phyloP scores from a whole-genome alignment of 441 rosid genomes.

The Adansonia grandidieri region DNA sequence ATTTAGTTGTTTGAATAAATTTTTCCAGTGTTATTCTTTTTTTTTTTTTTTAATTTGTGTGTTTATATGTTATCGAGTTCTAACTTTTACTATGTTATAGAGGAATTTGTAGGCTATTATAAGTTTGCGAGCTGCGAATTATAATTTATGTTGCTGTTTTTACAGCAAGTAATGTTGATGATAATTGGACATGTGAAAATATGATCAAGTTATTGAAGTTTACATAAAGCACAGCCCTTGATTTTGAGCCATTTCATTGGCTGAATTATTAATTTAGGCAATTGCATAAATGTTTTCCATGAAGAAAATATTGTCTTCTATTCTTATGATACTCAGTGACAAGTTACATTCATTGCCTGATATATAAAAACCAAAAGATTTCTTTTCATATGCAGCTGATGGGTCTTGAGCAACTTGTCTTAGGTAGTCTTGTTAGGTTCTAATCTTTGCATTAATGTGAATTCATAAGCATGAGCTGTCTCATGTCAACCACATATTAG shows the following conservation, averaged over 20 bases:
- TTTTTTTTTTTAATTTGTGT: neutral
- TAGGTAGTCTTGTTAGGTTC: neutral
- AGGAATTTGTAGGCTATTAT: neutral
- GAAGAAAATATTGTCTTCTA: neutral
- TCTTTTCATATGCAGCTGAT: neutral
- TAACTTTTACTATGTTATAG: neutral
- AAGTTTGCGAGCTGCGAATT: neutral
- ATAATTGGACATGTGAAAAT: neutral
- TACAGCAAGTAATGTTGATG: neutral
- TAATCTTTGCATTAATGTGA: neutral
- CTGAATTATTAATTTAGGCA: slow-evolving; percentile 10
- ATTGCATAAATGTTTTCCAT: neutral
- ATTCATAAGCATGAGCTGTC: neutral
- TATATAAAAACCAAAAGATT: neutral
- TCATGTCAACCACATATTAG: slow-evolving; percentile 1
- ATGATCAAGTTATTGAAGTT: neutral
- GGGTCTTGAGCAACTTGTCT: neutral
- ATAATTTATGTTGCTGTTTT: neutral
- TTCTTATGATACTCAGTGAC: neutral
- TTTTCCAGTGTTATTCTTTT: neutral
- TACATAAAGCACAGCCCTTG: neutral
- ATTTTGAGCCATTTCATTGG: neutral
- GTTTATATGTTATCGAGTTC: neutral
- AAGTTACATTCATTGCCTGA: neutral
- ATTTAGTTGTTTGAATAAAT: neutral